Percentiles rank a stretch among this genome's conserved stretches.
These are phyloP conservation scores for Penicillium janthinellum DNA, from an alignment of 2,329 filamentous ascomycete genomes.

Conservation along the genomic window DNA sequence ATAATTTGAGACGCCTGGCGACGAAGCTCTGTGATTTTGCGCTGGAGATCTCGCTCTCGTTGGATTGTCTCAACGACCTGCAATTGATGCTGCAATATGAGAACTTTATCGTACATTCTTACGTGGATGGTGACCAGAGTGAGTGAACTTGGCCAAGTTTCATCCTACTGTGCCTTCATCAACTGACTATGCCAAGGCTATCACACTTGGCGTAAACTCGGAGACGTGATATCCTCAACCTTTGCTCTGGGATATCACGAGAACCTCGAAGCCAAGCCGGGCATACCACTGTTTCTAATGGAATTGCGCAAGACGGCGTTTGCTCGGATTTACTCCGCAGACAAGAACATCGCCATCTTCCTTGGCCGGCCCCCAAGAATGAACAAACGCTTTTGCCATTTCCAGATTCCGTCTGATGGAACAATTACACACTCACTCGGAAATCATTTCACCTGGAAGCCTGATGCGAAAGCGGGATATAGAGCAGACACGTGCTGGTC, in stretches of 20 bases:
- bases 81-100: conserved; percentile 52
- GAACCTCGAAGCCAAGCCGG: conserved; percentile 33
- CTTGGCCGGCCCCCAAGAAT: conserved; percentile 52
- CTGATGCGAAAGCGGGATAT: conserved; percentile 25
- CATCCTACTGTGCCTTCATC: background rate
- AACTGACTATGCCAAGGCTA: conserved; percentile 38
- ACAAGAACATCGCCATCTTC: conserved; percentile 53
- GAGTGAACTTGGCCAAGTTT: conserved; percentile 11
- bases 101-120: conserved; percentile 50
- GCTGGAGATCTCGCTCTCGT: conserved; percentile 39
- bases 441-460: conserved; percentile 13
- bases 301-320: conserved; percentile 45
- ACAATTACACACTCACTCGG: background rate
- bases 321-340: conserved; percentile 47
- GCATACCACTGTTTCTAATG: conserved; percentile 39
- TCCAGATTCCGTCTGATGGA: conserved; percentile 34
- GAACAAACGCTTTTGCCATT: conserved; percentile 43
- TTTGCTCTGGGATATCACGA: conserved; percentile 53
- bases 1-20: conserved; percentile 28
- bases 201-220: conserved; percentile 49
- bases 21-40: conserved; percentile 38
- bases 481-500: conserved; percentile 32
- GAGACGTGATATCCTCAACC: conserved; percentile 51
- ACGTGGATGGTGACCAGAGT: conserved; percentile 51
- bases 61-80: conserved; percentile 46